phyloP scores from a whole-genome alignment of 805 yeast genomes.

The Danielia reshetovae region DNA sequence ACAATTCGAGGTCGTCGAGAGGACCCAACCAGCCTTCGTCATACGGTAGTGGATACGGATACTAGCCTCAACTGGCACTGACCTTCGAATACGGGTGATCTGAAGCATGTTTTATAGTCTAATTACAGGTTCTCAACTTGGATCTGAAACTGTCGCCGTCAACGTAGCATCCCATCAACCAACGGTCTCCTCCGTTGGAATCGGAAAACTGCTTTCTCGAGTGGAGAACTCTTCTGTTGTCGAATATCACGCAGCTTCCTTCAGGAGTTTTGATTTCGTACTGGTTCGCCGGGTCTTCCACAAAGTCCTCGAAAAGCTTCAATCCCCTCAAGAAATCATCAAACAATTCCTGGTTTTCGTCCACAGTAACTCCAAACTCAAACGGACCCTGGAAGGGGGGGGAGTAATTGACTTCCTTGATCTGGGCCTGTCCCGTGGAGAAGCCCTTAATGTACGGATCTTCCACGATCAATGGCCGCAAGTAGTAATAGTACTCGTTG shows the following conservation, averaged over 20 bases:
- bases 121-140: conserved; percentile 38
- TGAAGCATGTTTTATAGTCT: no score
- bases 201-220: conserved; percentile 46
- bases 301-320: conserved; percentile 53
- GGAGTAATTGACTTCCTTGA: conserved; percentile 65
- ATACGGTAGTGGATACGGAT: conserved; percentile 9
- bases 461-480: conserved; percentile 62
- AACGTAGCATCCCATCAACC: conserved; percentile 74
- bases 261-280: conserved; percentile 51
- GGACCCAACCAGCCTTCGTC: conserved; percentile 2
- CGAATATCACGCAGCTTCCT: conserved; percentile 62
- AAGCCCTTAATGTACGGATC: conserved; percentile 26
- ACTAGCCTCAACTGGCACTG: no score
- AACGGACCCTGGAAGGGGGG: conserved; percentile 85
- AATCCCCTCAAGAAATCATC: conserved; percentile 58
- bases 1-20: conserved; percentile 14
- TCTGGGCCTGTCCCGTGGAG: conserved; percentile 24
- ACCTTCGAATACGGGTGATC: no score
- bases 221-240: conserved; percentile 68
- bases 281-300: conserved; percentile 52
- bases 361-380: conserved; percentile 49
- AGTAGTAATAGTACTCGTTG: conserved; percentile 56
- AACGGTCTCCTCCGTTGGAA: conserved; percentile 50
- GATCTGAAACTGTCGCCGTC: conserved; percentile 70
- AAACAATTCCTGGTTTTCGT: conserved; percentile 32